Conservation (phyloP, 2,329 filamentous ascomycete genomes). For the Colletotrichum sp. region DNA sequence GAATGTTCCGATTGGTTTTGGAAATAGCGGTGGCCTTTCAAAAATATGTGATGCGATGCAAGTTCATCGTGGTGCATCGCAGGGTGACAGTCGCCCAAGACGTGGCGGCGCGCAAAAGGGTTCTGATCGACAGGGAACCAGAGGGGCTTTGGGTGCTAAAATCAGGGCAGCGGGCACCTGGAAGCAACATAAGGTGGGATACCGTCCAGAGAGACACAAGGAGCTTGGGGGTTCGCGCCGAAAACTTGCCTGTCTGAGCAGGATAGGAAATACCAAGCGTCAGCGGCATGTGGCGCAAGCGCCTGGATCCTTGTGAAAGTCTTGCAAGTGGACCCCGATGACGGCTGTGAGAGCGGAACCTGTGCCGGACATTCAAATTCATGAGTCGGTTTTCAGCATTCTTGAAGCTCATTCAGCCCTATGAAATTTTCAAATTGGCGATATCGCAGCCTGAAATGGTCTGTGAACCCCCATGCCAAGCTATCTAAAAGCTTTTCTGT, state of each 20-base stretch:
- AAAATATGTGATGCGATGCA: neutral
- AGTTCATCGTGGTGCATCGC: neutral
- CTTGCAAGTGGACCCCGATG: neutral
- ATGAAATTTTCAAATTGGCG: neutral
- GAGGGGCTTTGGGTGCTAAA: neutral
- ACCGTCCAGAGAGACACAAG: neutral
- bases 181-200: neutral
- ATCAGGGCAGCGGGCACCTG: neutral
- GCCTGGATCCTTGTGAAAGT: conserved; percentile 5
- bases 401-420: neutral
- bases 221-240: neutral
- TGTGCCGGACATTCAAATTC: neutral
- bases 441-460: neutral
- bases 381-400: neutral
- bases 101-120: neutral
- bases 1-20: neutral
- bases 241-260: neutral
- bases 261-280: neutral
- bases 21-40: neutral
- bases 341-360: neutral
- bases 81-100: neutral
- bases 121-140: neutral
- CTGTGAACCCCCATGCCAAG: neutral
- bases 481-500: neutral
- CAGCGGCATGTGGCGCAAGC: neutral